phyloP scores from a whole-genome alignment of 108 stramenopile species.

The Pelagomonas calceolata region DNA sequence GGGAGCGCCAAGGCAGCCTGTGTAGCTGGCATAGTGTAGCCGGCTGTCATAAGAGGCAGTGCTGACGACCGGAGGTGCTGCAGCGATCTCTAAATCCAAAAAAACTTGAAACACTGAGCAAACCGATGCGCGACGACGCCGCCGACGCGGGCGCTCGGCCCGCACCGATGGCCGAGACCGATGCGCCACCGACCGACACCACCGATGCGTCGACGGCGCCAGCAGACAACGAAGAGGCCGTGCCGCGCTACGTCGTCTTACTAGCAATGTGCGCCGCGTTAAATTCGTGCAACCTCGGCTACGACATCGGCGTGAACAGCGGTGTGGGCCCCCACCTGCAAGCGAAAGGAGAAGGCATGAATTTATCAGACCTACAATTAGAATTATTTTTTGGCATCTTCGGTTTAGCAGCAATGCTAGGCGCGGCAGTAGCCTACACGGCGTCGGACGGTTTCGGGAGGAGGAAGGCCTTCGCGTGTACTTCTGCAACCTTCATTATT shows the following conservation, averaged over 20 bases:
- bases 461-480: not conserved
- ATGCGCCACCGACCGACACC: too few species aligned
- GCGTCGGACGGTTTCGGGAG: not conserved
- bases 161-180: too few species aligned
- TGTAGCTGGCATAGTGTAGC: too few species aligned
- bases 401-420: not conserved
- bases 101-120: too few species aligned
- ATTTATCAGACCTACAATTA: not conserved
- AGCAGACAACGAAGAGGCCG: too few species aligned
- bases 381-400: not conserved
- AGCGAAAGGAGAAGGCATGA: not conserved
- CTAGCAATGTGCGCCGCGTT: constrained; percentile 63
- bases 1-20: too few species aligned
- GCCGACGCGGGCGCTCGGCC: too few species aligned
- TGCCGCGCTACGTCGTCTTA: constrained; percentile 10
- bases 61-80: too few species aligned
- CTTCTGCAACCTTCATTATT: constrained; percentile 39
- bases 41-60: too few species aligned
- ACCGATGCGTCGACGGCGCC: too few species aligned
- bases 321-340: constrained; percentile 22
- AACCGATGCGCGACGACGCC: too few species aligned
- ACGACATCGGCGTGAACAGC: constrained; percentile 52
- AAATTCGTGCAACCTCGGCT: constrained; percentile 65
- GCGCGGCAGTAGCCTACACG: not conserved
- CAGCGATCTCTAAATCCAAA: too few species aligned